Evolutionary conservation across 2,329 filamentous ascomycete species (phyloP).

Genomic region (Trichoderma pleuroti): DNA sequence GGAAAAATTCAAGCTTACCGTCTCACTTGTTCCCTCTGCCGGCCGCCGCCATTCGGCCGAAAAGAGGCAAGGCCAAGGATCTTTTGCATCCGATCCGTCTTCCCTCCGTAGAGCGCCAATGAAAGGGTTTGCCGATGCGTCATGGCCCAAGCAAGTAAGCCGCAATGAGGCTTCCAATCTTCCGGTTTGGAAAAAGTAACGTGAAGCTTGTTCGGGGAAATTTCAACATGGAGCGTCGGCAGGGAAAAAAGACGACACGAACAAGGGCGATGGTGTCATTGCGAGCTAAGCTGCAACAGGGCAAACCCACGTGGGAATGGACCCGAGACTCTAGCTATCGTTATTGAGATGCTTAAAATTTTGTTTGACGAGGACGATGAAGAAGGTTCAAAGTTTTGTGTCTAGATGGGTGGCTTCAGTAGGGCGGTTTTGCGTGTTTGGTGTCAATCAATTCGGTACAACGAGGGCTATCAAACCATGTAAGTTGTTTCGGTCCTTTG

Average conservation of each 20-base stretch:
- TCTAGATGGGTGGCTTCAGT: background rate
- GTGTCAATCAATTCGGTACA: background rate
- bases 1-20: background rate
- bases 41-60: background rate
- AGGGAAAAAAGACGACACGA: constrained; percentile 1
- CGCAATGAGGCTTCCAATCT: background rate
- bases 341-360: constrained; percentile 11
- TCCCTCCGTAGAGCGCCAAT: background rate
- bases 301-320: constrained; percentile 4
- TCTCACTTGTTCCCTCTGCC: background rate
- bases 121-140: background rate
- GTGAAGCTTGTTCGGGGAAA: background rate
- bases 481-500: background rate
- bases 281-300: background rate
- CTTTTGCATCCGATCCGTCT: background rate
- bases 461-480: background rate
- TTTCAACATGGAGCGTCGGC: background rate
- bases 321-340: background rate
- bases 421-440: background rate
- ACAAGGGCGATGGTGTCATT: constrained; percentile 16
- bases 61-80: background rate
- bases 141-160: background rate
- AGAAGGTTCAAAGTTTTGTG: background rate
- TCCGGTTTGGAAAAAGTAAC: background rate
- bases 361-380: background rate